These are phyloP conservation scores for Cerioporus squamosus DNA, from an alignment of 1,284 basidiomycete genomes.

Conservation along the genomic window DNA sequence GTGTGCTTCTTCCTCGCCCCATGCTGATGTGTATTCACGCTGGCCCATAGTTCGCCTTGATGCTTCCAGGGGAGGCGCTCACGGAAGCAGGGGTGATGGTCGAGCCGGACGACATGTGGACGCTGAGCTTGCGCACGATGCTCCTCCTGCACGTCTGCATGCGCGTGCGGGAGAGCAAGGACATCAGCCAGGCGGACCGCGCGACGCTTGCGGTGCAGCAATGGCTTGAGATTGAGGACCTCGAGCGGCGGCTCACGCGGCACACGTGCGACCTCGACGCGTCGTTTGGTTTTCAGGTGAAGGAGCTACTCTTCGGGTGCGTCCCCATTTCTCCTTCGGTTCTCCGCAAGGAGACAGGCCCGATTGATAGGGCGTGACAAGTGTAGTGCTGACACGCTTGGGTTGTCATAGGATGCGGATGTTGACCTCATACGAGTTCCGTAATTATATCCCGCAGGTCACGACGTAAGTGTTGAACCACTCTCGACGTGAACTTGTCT, in stretches of 20 bases:
- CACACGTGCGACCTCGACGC: conserved; percentile 69
- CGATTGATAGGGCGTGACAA: too few relatives aligned
- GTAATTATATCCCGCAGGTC: conserved; percentile 60
- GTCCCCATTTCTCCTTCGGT: conserved; percentile 27
- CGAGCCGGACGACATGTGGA: conserved; percentile 70
- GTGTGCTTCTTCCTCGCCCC: conserved; percentile 27
- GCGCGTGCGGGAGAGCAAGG: conserved; percentile 52
- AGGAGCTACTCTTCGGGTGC: conserved; percentile 76
- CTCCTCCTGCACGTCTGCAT: conserved; percentile 73
- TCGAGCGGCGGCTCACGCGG: conserved; percentile 61
- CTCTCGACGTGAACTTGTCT: too few relatives aligned
- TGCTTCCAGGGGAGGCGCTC: conserved; percentile 68
- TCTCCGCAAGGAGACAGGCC: too few relatives aligned
- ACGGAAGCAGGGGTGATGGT: conserved; percentile 31
- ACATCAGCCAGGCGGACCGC: conserved; percentile 50
- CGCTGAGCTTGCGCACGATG: conserved; percentile 65
- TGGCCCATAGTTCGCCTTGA: conserved; percentile 55
- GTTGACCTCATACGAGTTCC: conserved; percentile 70
- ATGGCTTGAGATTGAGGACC: conserved; percentile 69
- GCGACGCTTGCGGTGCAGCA: conserved; percentile 67
- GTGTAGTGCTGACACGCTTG: too few relatives aligned
- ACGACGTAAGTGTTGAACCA: conserved; percentile 45
- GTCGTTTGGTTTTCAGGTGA: conserved; percentile 65
- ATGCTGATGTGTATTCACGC: too few relatives aligned
- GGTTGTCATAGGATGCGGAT: conserved; percentile 55